These are phyloP conservation scores for Leucaena leucocephala DNA, from an alignment of 306 rosid genomes.

Conservation along the genomic window DNA sequence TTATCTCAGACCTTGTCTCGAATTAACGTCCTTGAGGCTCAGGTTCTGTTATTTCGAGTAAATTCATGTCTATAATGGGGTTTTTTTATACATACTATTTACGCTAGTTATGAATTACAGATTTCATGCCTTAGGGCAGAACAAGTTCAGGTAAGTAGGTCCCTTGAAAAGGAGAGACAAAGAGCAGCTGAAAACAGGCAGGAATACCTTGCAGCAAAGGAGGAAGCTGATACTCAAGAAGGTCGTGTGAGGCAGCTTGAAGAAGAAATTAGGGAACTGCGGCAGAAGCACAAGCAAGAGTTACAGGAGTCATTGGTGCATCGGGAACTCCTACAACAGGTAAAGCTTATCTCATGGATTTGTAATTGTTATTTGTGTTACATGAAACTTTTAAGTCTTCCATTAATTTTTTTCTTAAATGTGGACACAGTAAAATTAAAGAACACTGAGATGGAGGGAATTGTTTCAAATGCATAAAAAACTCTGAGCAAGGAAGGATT, in stretches of 20 bases:
- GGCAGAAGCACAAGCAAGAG: constrained; percentile 92
- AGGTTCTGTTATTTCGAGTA: constrained; percentile 61
- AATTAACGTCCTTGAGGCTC: constrained; percentile 98
- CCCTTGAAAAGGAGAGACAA: constrained; percentile 97
- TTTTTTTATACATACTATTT: constrained; percentile 27
- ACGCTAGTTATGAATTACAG: constrained; percentile 54
- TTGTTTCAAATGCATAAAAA: neutral
- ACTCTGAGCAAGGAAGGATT: neutral
- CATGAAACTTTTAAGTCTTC: neutral
- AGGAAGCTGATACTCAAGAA: constrained; percentile 97
- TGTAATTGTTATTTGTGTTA: constrained; percentile 18
- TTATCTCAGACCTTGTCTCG: constrained; percentile 94
- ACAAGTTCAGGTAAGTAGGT: constrained; percentile 87
- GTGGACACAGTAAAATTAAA: neutral
- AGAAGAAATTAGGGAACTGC: constrained; percentile 76
- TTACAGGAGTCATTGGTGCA: constrained; percentile 82
- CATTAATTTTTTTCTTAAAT: constrained; percentile 18
- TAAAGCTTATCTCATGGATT: constrained; percentile 39
- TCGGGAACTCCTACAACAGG: constrained; percentile 91
- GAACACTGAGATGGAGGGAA: neutral
- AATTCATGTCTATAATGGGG: constrained; percentile 32
- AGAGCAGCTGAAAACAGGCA: constrained; percentile 99
- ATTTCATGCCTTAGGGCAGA: constrained; percentile 97
- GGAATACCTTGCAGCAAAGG: constrained; percentile 94
- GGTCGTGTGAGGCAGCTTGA: constrained; percentile 93